Evolutionary conservation across 1,284 basidiomycete species (phyloP).

Genomic region (Leucoagaricus sp.): DNA sequence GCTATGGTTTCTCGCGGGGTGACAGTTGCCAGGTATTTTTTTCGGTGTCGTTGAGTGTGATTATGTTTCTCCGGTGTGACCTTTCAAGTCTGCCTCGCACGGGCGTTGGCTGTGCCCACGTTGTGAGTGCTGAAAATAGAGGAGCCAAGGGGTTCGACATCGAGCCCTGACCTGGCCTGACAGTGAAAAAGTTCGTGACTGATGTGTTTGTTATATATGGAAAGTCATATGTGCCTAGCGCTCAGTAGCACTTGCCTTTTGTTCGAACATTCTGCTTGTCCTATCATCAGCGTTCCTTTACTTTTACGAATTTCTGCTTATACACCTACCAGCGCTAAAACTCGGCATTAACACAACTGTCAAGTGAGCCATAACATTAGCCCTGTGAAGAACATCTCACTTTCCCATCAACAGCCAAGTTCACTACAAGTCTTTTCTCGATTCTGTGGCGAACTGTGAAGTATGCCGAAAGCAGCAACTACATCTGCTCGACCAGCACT

Average conservation of each 20-base stretch:
- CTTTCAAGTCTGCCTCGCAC: slow-evolving; percentile 4
- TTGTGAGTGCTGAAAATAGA: slow-evolving; percentile 3
- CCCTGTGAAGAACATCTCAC: not conserved
- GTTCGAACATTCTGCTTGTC: not conserved
- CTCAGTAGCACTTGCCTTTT: slow-evolving; percentile 1
- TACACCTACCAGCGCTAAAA: not conserved
- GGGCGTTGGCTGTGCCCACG: slow-evolving; percentile 2
- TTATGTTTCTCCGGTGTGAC: not conserved
- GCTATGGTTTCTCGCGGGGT: not conserved
- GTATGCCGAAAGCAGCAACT: slow-evolving; percentile 66
- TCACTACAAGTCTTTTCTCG: not conserved
- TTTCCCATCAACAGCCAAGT: not conserved
- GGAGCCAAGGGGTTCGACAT: not conserved
- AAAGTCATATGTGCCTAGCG: slow-evolving; percentile 5
- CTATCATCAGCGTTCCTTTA: not conserved
- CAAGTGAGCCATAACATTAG: not conserved
- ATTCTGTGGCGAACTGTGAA: not conserved
- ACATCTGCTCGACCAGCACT: slow-evolving; percentile 57
- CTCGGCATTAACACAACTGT: not conserved
- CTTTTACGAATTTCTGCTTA: not conserved
- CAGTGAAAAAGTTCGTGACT: slow-evolving; percentile 3
- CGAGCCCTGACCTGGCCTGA: not conserved
- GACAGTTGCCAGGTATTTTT: not conserved
- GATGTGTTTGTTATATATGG: slow-evolving; percentile 12
- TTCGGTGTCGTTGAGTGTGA: not conserved